A percentile compares a stretch with the other conserved stretches of the same genome.
phyloP scores from a whole-genome alignment of 2,329 filamentous ascomycete species.

The Cercospora citrullina region DNA sequence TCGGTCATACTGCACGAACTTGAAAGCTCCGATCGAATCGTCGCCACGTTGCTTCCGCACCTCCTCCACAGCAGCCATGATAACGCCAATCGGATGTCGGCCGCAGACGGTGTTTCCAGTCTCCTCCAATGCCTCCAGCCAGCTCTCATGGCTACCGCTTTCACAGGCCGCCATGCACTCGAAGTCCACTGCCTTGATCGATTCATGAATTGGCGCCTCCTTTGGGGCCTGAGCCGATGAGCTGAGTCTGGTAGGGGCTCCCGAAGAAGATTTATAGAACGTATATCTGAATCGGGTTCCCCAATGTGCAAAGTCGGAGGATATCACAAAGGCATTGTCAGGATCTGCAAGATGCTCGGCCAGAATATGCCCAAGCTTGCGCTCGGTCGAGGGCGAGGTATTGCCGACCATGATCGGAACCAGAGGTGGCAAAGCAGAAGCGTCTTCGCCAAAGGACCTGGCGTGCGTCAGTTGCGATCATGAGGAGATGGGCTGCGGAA shows the following conservation, averaged over 20 bases:
- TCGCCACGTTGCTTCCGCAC: conserved; percentile 43
- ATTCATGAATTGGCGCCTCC: conserved; percentile 71
- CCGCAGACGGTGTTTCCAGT: conserved; percentile 94
- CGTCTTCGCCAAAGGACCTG: conserved; percentile 38
- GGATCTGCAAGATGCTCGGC: conserved; percentile 75
- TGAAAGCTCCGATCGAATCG: conserved; percentile 53
- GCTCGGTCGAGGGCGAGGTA: conserved; percentile 66
- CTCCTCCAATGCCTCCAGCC: conserved; percentile 65
- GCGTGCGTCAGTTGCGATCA: conserved; percentile 8
- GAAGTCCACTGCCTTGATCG: conserved; percentile 77
- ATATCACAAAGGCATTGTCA: conserved; percentile 79
- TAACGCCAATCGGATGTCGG: conserved; percentile 87
- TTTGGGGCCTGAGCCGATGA: conserved; percentile 45
- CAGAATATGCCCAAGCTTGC: conserved; percentile 67
- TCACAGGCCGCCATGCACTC: conserved; percentile 83
- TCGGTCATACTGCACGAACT: conserved; percentile 81
- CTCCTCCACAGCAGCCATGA: conserved; percentile 82
- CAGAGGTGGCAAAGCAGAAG: conserved; percentile 67
- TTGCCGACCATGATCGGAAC: conserved; percentile 85
- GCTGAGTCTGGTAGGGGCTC: conserved; percentile 45
- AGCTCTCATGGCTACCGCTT: conserved; percentile 68
- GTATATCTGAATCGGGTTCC: conserved; percentile 80
- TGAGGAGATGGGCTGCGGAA: neutral
- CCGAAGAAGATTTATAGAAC: conserved; percentile 63
- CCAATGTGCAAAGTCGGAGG: conserved; percentile 98